Percentiles rank a stretch among this genome's conserved stretches.
Evolutionary conservation across 2,329 filamentous ascomycete species (phyloP).

Genomic region (Curvularia hawaiiensis): DNA sequence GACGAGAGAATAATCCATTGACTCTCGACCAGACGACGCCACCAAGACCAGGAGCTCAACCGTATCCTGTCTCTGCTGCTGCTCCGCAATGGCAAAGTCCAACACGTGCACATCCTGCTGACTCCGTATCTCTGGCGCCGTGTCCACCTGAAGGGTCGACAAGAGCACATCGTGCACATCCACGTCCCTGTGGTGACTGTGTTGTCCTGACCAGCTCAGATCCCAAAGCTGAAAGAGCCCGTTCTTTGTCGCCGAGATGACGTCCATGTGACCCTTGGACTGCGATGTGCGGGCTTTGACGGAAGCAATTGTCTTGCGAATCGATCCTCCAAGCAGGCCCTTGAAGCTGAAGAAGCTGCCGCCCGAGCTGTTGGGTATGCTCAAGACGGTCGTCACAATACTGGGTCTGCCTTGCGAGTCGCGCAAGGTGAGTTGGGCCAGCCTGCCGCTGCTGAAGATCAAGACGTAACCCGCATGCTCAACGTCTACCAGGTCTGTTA

Average conservation of each 20-base stretch:
- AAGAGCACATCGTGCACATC: constrained; percentile 71
- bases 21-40: constrained; percentile 33
- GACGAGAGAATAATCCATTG: constrained; percentile 72
- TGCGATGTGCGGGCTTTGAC: constrained; percentile 74
- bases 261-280: constrained; percentile 80
- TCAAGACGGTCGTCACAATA: constrained; percentile 78
- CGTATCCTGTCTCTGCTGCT: constrained; percentile 42
- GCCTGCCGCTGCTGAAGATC: constrained; percentile 80
- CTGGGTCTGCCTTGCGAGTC: constrained; percentile 85
- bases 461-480: constrained; percentile 88
- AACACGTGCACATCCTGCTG: constrained; percentile 71
- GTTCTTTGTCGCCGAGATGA: constrained; percentile 78
- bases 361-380: constrained; percentile 58
- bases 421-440: constrained; percentile 84
- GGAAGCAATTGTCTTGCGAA: constrained; percentile 79
- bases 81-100: constrained; percentile 73
- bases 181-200: constrained; percentile 72
- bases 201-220: constrained; percentile 84
- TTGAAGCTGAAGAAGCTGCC: constrained; percentile 84
- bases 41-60: constrained; percentile 41
- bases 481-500: constrained; percentile 78
- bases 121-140: constrained; percentile 53
- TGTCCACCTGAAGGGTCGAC: constrained; percentile 63
- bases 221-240: constrained; percentile 86
- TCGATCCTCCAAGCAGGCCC: constrained; percentile 71